Base-by-base conservation (phyloP, 805 yeast genomes). In the Saccharomycopsis fibuligera region DNA sequence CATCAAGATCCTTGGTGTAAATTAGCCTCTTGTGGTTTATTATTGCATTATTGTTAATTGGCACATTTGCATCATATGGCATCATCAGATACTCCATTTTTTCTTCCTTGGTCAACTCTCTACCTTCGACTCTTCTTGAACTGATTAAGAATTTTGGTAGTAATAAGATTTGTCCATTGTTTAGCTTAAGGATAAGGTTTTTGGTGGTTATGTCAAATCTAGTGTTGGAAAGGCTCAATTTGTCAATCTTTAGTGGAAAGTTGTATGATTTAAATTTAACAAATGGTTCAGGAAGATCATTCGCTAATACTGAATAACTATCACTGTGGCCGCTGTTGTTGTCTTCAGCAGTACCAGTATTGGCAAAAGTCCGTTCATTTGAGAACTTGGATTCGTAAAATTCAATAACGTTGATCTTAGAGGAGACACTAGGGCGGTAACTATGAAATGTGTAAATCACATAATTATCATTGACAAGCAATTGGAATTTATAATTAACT, bases 381-480 rank as follows among this genome's bases (percentile, higher is more conserved):
- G 85, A 78, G 3, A 59, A 62, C 12, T 69, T 59, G 1, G 88
- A 80, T 58, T 87, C 95, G 63, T 79, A 93, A 35, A 93, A 63
- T 61, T 93, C 97, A 57, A 87, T 68, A 3, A 85, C 88, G 14
- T 74, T 78, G 12, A 93, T 59, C 57, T 81, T 75, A 44, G 76
- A 74, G 29, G 75, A 75, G 2, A 78, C 72, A 19, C 69, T 61
- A 9, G 82, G 81, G 2, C 61, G 61, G 1, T 60, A 58, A 48
- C 81, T 73, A 59, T 73, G 76, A 57, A 78, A 82, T 0, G 90
- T 69, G 59, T 85, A 83, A 9, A 86, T 72, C 16, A 88, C 68
- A 86, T 93, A 91, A 64, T 90, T 79, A 60, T 91, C 98, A 43
- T 88, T 93, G 62, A 79, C 75, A 1, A 79, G 69, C 24, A 87